Evolutionary conservation across 2,329 filamentous ascomycete genomes (phyloP).

Genomic region (Juglanconis oblonga): DNA sequence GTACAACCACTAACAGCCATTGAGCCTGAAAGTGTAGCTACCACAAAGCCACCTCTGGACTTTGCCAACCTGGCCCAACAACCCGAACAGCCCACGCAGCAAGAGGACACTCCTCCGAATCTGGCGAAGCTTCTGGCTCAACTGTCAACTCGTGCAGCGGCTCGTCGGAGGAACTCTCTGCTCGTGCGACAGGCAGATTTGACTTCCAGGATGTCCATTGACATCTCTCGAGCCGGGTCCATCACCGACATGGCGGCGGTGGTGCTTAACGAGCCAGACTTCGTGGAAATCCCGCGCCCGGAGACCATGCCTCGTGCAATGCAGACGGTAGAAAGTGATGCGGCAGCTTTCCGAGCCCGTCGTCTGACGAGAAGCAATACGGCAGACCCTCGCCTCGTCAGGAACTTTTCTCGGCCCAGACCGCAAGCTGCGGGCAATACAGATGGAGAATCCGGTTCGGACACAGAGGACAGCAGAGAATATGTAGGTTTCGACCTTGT

Average conservation of each 20-base stretch:
- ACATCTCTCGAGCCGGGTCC: neutral
- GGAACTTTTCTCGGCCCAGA: conserved; percentile 8
- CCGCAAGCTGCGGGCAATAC: neutral
- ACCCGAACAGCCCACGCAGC: neutral
- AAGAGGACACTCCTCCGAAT: neutral
- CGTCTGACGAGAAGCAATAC: neutral
- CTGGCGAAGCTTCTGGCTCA: neutral
- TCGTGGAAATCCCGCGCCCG: conserved; percentile 2
- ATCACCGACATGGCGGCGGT: neutral
- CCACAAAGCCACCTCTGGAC: neutral
- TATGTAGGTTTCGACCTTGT: no score
- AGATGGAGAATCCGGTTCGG: neutral
- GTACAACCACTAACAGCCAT: neutral
- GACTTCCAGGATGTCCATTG: neutral
- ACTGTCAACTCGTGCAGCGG: conserved; percentile 8
- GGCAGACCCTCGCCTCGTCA: neutral
- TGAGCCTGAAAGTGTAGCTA: neutral
- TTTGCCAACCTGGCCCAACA: neutral
- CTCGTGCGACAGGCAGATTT: conserved; percentile 5
- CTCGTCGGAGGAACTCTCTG: conserved; percentile 9
- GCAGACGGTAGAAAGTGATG: neutral
- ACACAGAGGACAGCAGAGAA: neutral
- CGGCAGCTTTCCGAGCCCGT: neutral
- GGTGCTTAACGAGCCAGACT: neutral
- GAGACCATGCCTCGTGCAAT: neutral